A percentile compares a stretch with the other conserved stretches of the same genome.
These are phyloP conservation scores for Torrubiellomyces zombiae DNA, from an alignment of 2,329 filamentous ascomycete species.

Conservation along the genomic window DNA sequence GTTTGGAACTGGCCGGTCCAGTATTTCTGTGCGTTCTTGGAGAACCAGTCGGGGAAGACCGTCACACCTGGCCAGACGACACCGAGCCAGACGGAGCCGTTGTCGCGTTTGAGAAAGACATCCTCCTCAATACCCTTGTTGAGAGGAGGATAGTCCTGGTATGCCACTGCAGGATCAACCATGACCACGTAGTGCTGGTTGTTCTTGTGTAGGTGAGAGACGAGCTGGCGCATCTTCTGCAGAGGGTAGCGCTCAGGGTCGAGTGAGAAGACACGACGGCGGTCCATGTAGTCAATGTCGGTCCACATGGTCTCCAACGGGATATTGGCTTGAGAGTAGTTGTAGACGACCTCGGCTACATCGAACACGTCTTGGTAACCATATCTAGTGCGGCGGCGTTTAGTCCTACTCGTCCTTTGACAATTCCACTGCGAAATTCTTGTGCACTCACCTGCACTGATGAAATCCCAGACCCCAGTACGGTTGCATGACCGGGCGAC, in stretches of 20 bases:
- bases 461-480: conserved; percentile 74
- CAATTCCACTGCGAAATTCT: background rate
- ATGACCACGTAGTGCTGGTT: conserved; percentile 60
- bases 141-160: conserved; percentile 27
- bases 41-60: conserved; percentile 65
- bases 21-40: conserved; percentile 43
- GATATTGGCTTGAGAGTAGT: conserved; percentile 46
- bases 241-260: conserved; percentile 53
- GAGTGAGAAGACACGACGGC: conserved; percentile 37
- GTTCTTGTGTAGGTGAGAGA: conserved; percentile 46
- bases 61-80: conserved; percentile 66
- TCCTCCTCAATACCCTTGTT: conserved; percentile 24
- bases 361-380: conserved; percentile 61
- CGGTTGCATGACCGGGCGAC: conserved; percentile 61
- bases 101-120: conserved; percentile 30
- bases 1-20: conserved; percentile 51
- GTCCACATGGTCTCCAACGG: conserved; percentile 62
- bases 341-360: conserved; percentile 48
- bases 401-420: background rate
- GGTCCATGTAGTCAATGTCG: conserved; percentile 56
- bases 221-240: conserved; percentile 44
- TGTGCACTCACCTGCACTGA: conserved; percentile 44
- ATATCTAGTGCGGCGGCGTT: conserved; percentile 32
- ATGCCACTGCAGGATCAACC: conserved; percentile 53
- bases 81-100: conserved; percentile 41